Evolutionary conservation across 2,329 filamentous ascomycete genomes (phyloP).

Genomic region (Xylaria sp.): DNA sequence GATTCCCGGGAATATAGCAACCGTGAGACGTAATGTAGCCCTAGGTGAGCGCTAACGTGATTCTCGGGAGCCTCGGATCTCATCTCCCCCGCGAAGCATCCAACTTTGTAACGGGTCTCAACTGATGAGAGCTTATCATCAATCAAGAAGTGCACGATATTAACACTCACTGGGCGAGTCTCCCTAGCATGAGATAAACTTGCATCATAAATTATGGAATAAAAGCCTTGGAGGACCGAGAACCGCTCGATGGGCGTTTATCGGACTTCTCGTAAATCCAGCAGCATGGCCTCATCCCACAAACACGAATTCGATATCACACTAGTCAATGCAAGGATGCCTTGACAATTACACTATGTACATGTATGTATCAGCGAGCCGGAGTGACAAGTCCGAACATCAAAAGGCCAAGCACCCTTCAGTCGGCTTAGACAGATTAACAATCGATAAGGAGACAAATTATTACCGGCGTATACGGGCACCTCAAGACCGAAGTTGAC

Average conservation of each 20-base stretch:
- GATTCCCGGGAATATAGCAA: conserved; percentile 33
- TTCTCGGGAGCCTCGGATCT: conserved; percentile 27
- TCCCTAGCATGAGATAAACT: not conserved
- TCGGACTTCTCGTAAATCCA: not conserved
- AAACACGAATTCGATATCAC: not conserved
- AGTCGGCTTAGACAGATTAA: not conserved
- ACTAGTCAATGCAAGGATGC: not conserved
- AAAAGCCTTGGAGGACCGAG: not conserved
- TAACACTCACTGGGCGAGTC: not conserved
- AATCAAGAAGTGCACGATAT: not conserved
- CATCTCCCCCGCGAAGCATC: not conserved
- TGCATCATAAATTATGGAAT: not conserved
- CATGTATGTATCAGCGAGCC: not conserved
- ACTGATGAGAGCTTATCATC: not conserved
- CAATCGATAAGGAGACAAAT: not conserved
- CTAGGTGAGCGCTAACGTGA: conserved; percentile 18
- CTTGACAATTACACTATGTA: not conserved
- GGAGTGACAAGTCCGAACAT: not conserved
- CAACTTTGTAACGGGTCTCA: conserved; percentile 1
- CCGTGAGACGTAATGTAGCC: conserved; percentile 27
- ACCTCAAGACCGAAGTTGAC: not conserved
- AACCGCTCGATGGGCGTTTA: not conserved
- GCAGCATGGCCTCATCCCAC: not conserved
- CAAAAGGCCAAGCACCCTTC: not conserved
- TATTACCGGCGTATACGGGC: not conserved